These are phyloP conservation scores for Yamadazyma ubonensis DNA, from an alignment of 805 yeast genomes.

Conservation along the genomic window DNA sequence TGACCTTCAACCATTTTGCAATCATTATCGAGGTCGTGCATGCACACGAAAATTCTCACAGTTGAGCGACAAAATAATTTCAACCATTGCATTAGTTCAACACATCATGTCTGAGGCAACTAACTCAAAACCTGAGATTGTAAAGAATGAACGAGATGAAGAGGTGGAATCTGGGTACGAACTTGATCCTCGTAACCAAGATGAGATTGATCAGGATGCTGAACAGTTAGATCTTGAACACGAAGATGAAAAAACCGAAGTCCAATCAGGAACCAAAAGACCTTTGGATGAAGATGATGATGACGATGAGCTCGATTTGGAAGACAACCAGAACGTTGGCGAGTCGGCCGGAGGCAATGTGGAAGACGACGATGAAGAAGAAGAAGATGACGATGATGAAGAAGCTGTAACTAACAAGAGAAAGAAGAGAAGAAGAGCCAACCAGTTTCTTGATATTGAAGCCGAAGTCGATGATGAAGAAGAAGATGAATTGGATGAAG, in stretches of 20 bases:
- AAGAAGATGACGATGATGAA: slow-evolving; percentile 50
- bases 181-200: slow-evolving; percentile 17
- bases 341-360: slow-evolving; percentile 19
- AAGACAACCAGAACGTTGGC: no score
- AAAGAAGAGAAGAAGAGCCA: slow-evolving; percentile 52
- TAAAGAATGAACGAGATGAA: slow-evolving; percentile 10
- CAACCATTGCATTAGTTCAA: slow-evolving; percentile 7
- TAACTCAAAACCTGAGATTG: slow-evolving; percentile 1
- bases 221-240: slow-evolving; percentile 15
- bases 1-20: slow-evolving; percentile 1
- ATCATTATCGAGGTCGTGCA: slow-evolving; percentile 6
- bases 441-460: slow-evolving; percentile 95
- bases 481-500: slow-evolving; percentile 84
- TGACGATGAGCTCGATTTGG: no score
- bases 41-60: slow-evolving; percentile 6
- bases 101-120: slow-evolving; percentile 12
- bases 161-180: slow-evolving; percentile 13
- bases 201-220: slow-evolving; percentile 18
- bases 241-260: slow-evolving; percentile 12
- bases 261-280: slow-evolving; percentile 7
- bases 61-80: slow-evolving; percentile 9
- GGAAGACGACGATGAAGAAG: slow-evolving; percentile 50
- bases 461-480: slow-evolving; percentile 99
- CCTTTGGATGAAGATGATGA: slow-evolving; percentile 10
- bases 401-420: slow-evolving; percentile 50